Conservation (phyloP, 2,329 filamentous ascomycete genomes). For the Chaetomium sp. region DNA sequence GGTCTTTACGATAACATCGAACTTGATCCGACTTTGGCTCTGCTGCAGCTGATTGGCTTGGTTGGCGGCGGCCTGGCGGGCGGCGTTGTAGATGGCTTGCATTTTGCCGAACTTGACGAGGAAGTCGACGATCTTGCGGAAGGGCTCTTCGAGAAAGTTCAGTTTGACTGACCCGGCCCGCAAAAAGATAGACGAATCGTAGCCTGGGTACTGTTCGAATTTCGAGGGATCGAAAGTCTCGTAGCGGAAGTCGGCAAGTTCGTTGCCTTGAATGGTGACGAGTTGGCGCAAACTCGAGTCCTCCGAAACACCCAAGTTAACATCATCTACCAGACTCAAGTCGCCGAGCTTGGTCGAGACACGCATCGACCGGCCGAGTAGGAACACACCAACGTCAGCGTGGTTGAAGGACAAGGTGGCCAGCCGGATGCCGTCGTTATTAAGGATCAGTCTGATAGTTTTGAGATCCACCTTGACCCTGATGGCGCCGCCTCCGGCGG, state of each 20-base stretch:
- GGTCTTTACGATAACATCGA: slow-evolving; percentile 90
- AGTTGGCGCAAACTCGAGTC: slow-evolving; percentile 81
- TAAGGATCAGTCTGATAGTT: slow-evolving; percentile 90
- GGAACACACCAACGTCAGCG: slow-evolving; percentile 86
- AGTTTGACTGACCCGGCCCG: slow-evolving; percentile 94
- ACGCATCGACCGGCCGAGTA: slow-evolving; percentile 83
- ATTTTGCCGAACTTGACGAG: slow-evolving; percentile 99
- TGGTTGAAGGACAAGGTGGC: slow-evolving; percentile 92
- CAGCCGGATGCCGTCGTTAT: slow-evolving; percentile 94
- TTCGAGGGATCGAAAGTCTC: slow-evolving; percentile 85
- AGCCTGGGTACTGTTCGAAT: slow-evolving; percentile 78
- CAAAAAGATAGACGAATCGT: slow-evolving; percentile 88
- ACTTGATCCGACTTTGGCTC: slow-evolving; percentile 85
- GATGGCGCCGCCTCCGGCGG: slow-evolving; percentile 70
- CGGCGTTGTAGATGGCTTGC: slow-evolving; percentile 98
- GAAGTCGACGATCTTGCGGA: slow-evolving; percentile 97
- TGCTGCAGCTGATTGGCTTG: slow-evolving; percentile 94
- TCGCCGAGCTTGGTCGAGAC: slow-evolving; percentile 86
- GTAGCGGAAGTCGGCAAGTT: slow-evolving; percentile 95
- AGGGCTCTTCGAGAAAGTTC: slow-evolving; percentile 96
- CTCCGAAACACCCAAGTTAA: slow-evolving; percentile 84
- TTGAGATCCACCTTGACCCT: slow-evolving; percentile 92
- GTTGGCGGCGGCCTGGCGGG: slow-evolving; percentile 88
- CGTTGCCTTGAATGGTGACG: slow-evolving; percentile 92
- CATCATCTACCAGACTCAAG: slow-evolving; percentile 85